Base-by-base conservation (phyloP, 371 early-diverging fungal genomes). In the Syncephalis fuscata region DNA sequence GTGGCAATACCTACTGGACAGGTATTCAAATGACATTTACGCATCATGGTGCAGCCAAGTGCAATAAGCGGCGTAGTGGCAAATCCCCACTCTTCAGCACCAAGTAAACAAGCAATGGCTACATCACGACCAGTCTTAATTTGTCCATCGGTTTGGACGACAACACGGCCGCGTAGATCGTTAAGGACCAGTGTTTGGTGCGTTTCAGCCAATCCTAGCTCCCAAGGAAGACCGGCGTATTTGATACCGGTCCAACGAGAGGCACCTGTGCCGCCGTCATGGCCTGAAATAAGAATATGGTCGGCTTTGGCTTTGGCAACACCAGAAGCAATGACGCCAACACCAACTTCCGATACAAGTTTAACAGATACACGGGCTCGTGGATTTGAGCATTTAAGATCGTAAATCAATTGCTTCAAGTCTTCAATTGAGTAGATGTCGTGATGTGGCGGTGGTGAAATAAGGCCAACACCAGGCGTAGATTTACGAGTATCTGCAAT, bases 181-280 rank as follows among this genome's bases (percentile, higher is more conserved):
- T 92, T 92, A 16, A 93, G 71, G 1, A 92, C 92, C 54, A 96
- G 65, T 2, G 94, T 92, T 65, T 93, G 93, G 58, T 96, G 96
- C 11, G 94, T 88, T 63, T 96, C 96, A 14, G 93, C 93, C 22
- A 96, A 68, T 55, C 96, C 96, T 39, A 96, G 66, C 68, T 96
- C 94, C 93, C 93, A 93, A 23, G 94, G 97, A 50, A 94, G 69
- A 63, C 97, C 97, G 8, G 94, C 92, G 50, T 93, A 86, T 63
- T 93, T 90, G 69, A 96, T 93, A 62, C 94, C 91, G 5, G 94
- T 94, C 92, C 92, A 93, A 49, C 94, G 79, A 36, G 85, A 81
- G 11, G 97, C 97, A 56, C 97, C 97, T 19, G 97, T 96, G 50
- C 97, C 97, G 67, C 97, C 97, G 63, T 96, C 97, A 59, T 96